Evolutionary conservation across 78 protist genomes (phyloP).

Genomic region (Bodo saltans): DNA sequence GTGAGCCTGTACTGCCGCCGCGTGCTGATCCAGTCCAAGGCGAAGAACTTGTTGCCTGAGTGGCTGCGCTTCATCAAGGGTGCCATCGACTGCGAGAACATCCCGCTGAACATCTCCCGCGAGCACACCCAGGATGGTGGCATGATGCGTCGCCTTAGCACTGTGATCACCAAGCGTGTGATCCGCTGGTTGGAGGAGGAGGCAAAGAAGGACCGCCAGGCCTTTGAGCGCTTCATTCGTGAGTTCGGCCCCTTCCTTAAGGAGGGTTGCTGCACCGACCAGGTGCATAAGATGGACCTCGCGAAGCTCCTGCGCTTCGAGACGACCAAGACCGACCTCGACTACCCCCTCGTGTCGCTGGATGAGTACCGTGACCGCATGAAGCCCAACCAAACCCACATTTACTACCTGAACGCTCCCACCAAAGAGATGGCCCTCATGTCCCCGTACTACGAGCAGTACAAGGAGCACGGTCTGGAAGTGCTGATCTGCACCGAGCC

Average conservation of each 20-base stretch:
- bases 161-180: conserved; percentile 20
- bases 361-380: conserved; percentile 73
- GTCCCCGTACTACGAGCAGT: conserved; percentile 84
- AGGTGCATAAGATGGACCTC: conserved; percentile 43
- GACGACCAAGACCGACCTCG: not conserved
- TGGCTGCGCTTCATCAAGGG: conserved; percentile 81
- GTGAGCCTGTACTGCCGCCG: conserved; percentile 39
- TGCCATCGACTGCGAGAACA: conserved; percentile 85
- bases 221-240: conserved; percentile 45
- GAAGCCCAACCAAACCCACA: conserved; percentile 63
- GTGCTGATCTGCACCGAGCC: conserved; percentile 61
- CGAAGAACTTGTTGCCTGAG: conserved; percentile 72
- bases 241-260: conserved; percentile 69
- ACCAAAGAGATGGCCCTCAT: conserved; percentile 48
- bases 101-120: conserved; percentile 88
- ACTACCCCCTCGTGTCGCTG: not conserved
- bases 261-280: conserved; percentile 82
- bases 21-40: conserved; percentile 73
- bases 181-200: not conserved
- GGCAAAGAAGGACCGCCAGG: conserved; percentile 50
- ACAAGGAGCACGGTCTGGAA: conserved; percentile 61
- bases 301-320: conserved; percentile 70
- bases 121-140: conserved; percentile 81
- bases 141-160: conserved; percentile 65
- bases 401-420: conserved; percentile 71